Evolutionary conservation across 1,284 basidiomycete genomes (phyloP).

Genomic region (Kwoniella shivajii): DNA sequence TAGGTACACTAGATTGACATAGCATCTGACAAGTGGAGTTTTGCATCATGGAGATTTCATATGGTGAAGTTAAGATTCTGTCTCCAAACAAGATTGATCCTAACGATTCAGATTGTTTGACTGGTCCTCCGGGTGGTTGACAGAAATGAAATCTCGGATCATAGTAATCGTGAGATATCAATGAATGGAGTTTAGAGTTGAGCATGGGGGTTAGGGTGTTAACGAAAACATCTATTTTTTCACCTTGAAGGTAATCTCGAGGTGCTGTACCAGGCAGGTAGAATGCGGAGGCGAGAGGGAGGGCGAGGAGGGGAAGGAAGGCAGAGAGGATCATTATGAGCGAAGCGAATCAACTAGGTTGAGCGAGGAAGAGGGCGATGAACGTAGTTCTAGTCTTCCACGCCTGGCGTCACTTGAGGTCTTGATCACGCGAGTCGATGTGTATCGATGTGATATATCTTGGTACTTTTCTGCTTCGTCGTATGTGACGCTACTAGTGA

Average conservation of each 20-base stretch:
- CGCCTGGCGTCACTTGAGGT: too few relatives aligned
- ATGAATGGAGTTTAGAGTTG: conserved; percentile 69
- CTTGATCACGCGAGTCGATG: too few relatives aligned
- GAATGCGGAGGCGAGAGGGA: conserved; percentile 58
- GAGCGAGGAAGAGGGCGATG: neutral
- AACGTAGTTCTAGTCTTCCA: too few relatives aligned
- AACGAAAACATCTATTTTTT: conserved; percentile 71
- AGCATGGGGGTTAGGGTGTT: conserved; percentile 87
- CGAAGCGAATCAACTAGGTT: neutral
- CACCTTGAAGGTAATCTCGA: conserved; percentile 69
- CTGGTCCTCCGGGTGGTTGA: conserved; percentile 70
- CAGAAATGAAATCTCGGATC: conserved; percentile 77
- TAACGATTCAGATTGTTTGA: conserved; percentile 81
- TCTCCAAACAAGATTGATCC: conserved; percentile 96
- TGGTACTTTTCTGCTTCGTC: too few relatives aligned
- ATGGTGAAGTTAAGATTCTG: conserved; percentile 88
- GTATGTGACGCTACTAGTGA: too few relatives aligned
- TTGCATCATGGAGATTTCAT: conserved; percentile 60
- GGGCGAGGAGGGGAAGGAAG: conserved; percentile 12
- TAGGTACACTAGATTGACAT: conserved; percentile 67
- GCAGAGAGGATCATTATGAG: conserved; percentile 20
- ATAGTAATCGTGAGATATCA: conserved; percentile 46
- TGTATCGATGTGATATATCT: too few relatives aligned
- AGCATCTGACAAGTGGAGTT: conserved; percentile 71
- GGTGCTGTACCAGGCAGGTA: conserved; percentile 77